phyloP scores from a whole-genome alignment of 257 asterid genomes.

The Nicotiana sylvestris region DNA sequence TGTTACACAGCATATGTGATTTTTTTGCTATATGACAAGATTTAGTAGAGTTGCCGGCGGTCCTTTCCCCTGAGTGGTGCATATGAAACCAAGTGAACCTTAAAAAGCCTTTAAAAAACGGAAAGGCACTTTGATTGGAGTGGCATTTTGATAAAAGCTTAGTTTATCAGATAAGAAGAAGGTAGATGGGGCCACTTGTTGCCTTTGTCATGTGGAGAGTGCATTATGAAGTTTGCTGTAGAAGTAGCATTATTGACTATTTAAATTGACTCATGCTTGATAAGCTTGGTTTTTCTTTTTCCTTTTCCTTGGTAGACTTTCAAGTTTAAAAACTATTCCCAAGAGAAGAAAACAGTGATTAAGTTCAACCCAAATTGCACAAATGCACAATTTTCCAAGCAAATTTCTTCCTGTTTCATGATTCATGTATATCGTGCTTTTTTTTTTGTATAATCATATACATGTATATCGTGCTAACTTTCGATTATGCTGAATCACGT shows the following conservation, averaged over 20 bases:
- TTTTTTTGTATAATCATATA: background rate
- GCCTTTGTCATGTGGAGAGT: background rate
- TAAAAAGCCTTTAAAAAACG: background rate
- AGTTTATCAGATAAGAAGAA: background rate
- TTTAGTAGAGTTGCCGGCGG: background rate
- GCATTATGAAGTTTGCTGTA: background rate
- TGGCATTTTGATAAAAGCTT: background rate
- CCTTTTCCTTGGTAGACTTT: background rate
- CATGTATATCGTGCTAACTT: background rate
- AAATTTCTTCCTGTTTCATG: background rate
- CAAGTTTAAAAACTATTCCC: background rate
- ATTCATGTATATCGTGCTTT: background rate
- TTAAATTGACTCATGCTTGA: background rate
- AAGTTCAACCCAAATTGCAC: background rate
- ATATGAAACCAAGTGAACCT: background rate
- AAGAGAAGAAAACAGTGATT: background rate
- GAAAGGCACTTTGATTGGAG: background rate
- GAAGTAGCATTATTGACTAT: background rate
- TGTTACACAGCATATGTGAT: background rate
- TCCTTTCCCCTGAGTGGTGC: background rate
- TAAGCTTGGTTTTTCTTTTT: background rate
- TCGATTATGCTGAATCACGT: background rate
- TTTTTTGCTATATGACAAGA: background rate
- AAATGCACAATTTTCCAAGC: background rate
- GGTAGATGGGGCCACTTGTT: background rate